phyloP scores from a whole-genome alignment of 495 filamentous ascomycete genomes.

The Hypoxylon lienhwacheense region DNA sequence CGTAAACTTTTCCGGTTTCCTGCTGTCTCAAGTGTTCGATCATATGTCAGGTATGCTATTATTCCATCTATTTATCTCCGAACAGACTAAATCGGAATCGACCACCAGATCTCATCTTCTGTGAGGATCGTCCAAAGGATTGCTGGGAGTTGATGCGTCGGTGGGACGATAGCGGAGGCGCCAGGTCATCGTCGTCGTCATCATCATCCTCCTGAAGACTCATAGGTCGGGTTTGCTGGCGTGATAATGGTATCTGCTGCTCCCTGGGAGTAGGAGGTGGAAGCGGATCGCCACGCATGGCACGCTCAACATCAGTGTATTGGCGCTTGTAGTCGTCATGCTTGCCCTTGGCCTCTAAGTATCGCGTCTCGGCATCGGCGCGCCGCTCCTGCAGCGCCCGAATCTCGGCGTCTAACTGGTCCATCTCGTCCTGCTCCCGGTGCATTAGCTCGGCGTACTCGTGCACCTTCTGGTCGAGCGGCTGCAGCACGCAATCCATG shows the following conservation, averaged over 20 bases:
- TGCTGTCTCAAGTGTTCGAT: background rate
- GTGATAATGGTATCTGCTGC: conserved; percentile 25
- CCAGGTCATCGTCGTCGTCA: conserved; percentile 30
- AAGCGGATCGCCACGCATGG: conserved; percentile 30
- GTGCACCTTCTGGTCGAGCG: conserved; percentile 36
- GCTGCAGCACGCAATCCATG: conserved; percentile 38
- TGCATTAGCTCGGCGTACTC: conserved; percentile 36
- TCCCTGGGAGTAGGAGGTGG: conserved; percentile 28
- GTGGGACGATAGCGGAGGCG: conserved; percentile 28
- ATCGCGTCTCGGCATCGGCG: conserved; percentile 34
- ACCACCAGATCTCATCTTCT: conserved; percentile 31
- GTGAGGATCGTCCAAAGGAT: conserved; percentile 36
- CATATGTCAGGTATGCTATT: background rate
- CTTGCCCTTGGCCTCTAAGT: conserved; percentile 38
- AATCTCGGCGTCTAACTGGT: conserved; percentile 35
- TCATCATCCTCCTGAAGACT: conserved; percentile 36
- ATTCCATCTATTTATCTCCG: conserved; percentile 21
- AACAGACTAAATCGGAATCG: conserved; percentile 40
- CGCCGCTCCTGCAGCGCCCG: conserved; percentile 35
- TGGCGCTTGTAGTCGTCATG: conserved; percentile 39
- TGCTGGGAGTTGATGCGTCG: conserved; percentile 41
- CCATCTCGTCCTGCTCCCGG: conserved; percentile 38
- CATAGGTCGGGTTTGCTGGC: conserved; percentile 35
- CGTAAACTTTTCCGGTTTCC: background rate
- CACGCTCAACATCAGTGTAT: conserved; percentile 36